phyloP scores from a whole-genome alignment of 2,329 filamentous ascomycete species.

The Boeremia exigua region DNA sequence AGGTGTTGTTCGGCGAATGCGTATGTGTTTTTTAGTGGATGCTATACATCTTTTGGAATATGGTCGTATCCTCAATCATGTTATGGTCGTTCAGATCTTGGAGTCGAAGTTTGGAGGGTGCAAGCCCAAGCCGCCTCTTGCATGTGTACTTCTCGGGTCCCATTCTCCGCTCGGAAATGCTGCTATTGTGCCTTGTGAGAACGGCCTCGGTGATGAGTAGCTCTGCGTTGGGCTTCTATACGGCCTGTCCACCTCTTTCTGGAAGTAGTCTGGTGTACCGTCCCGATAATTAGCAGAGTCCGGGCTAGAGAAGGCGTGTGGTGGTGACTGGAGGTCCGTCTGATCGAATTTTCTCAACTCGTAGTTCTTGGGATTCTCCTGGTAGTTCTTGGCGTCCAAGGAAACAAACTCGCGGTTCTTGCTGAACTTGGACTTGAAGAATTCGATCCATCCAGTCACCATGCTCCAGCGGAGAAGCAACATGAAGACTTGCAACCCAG shows the following conservation, averaged over 20 bases:
- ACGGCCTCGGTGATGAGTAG: constrained; percentile 51
- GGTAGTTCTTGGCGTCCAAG: constrained; percentile 69
- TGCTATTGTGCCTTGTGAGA: constrained; percentile 33
- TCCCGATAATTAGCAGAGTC: constrained; percentile 28
- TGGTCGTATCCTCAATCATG: background rate
- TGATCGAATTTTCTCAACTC: constrained; percentile 46
- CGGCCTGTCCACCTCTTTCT: constrained; percentile 44
- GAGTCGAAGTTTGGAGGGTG: constrained; percentile 44
- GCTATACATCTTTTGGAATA: background rate
- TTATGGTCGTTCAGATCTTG: constrained; percentile 34
- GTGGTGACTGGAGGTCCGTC: constrained; percentile 32
- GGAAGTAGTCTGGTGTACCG: constrained; percentile 45
- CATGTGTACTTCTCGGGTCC: constrained; percentile 46
- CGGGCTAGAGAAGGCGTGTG: constrained; percentile 36
- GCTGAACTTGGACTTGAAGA: constrained; percentile 58
- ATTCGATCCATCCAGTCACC: constrained; percentile 79
- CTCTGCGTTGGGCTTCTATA: constrained; percentile 49
- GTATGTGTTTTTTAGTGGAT: background rate
- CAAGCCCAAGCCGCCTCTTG: constrained; percentile 49
- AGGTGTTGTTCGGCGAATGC: background rate
- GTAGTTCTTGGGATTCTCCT: constrained; percentile 40
- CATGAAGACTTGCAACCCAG: constrained; percentile 83
- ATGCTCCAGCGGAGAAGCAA: constrained; percentile 86
- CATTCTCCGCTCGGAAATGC: constrained; percentile 36
- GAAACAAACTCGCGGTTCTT: constrained; percentile 84